Evolutionary conservation across 352 stramenopile species (phyloP), one percentile per base, ranked within the genome.

Genomic region (Blastocystis hominis): DNA sequence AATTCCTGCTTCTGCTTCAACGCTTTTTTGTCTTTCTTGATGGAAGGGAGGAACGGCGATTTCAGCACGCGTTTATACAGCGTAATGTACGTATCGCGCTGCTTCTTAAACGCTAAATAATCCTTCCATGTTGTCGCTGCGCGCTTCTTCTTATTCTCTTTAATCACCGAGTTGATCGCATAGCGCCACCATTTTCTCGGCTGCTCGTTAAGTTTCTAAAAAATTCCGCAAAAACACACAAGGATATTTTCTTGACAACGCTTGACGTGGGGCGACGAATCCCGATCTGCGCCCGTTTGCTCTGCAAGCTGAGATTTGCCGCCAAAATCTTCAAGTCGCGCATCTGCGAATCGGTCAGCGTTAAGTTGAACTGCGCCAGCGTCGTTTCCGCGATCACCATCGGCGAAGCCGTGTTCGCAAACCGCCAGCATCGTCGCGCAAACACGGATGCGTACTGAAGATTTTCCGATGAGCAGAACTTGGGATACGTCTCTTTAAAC

Each of bases 91-190:
- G 68, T 50, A 46, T 78, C 70, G 36, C 77, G 62, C 46, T 87
- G 62, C 13, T 87, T 72, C 63, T 87, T 87, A 53, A 87, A 87
- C 56, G 38, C 34, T 47, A 78, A 30, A 46, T 87, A 87, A 34
- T 87, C 66, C 24, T 76, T 24, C 77, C 77, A 87, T 30, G 66
- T 38, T 13, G 30, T 46, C 17, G 44, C 40, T 9, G 20, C 46
- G 44, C 46, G 40, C 66, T 87, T 87, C 77, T 75, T 42, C 6
- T n/a, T 1, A 20, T 55, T 64, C 36, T 75, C 15, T 47, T 75
- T 87, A 36, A 68, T 75, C 56, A 87, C 77, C 40, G 42, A 75
- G 1, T 59, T 40, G 34, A 78, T 78, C 30, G 66, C 77, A 34
- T 78, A 87, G 10, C 15, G 44, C 77, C 77, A 87, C 77, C 77